phyloP scores from a whole-genome alignment of 1,284 basidiomycete genomes.

The Inonotus hispidus region DNA sequence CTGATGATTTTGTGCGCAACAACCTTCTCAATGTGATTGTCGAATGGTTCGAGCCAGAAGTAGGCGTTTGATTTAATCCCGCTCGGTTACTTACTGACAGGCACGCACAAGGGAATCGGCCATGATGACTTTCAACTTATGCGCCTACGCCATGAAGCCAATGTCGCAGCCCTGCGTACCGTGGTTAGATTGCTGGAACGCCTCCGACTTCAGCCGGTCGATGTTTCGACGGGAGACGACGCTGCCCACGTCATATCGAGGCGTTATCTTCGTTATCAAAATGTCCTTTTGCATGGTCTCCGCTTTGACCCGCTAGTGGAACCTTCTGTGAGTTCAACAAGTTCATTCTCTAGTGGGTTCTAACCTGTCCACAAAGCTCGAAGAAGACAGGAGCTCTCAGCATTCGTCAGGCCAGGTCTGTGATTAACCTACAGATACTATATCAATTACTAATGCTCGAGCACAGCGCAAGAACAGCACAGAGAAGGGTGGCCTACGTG shows the following conservation, averaged over 20 bases:
- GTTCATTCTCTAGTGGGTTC: background rate
- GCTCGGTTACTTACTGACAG: constrained; percentile 11
- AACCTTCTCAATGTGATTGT: constrained; percentile 67
- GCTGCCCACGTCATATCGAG: constrained; percentile 69
- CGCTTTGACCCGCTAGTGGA: constrained; percentile 37
- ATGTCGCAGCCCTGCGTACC: constrained; percentile 65
- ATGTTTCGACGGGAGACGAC: constrained; percentile 53
- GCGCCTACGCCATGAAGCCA: constrained; percentile 57
- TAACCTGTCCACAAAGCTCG: background rate
- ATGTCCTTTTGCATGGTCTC: constrained; percentile 53
- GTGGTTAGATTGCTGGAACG: constrained; percentile 74
- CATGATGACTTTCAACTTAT: constrained; percentile 16
- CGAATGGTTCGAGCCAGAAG: constrained; percentile 64
- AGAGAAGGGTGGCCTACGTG: constrained; percentile 38
- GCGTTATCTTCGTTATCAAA: constrained; percentile 73
- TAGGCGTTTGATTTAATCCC: constrained; percentile 27
- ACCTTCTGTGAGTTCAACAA: constrained; percentile 1
- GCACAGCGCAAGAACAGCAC: background rate
- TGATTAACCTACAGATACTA: background rate
- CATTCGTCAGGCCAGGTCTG: constrained; percentile 8
- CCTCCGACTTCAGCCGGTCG: constrained; percentile 60
- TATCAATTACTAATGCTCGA: background rate
- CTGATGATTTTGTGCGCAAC: constrained; percentile 64
- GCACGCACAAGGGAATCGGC: background rate
- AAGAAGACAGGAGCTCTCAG: constrained; percentile 15